Percentiles rank a stretch among this genome's conserved stretches.
These are phyloP conservation scores for Endocalyx cinctus DNA, from an alignment of 2,329 filamentous ascomycete species.

Conservation along the genomic window DNA sequence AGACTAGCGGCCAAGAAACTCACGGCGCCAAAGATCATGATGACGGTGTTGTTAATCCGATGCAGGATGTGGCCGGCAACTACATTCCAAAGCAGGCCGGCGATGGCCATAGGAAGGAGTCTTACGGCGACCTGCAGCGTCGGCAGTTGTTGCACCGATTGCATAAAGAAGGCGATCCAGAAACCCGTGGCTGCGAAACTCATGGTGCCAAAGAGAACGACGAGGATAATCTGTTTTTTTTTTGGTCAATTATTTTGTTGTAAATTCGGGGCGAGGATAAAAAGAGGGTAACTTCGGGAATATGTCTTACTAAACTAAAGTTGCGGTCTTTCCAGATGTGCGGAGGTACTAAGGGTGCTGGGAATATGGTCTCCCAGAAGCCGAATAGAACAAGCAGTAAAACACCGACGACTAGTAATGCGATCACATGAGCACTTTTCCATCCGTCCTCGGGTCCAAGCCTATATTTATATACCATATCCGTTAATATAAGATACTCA, in stretches of 20 bases:
- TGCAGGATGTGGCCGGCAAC: constrained; percentile 59
- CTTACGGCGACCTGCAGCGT: constrained; percentile 58
- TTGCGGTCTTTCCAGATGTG: constrained; percentile 57
- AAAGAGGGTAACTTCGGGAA: constrained; percentile 1
- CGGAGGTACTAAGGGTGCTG: constrained; percentile 47
- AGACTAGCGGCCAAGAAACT: constrained; percentile 38
- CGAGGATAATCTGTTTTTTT: constrained; percentile 43
- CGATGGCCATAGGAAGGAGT: constrained; percentile 61
- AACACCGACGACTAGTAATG: constrained; percentile 56
- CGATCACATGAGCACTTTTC: constrained; percentile 58
- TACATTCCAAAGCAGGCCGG: constrained; percentile 59
- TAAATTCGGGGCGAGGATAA: constrained; percentile 1
- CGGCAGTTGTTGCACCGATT: constrained; percentile 47
- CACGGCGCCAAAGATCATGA: constrained; percentile 45
- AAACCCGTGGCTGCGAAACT: constrained; percentile 57
- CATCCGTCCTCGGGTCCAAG: constrained; percentile 57
- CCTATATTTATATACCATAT: constrained; percentile 19
- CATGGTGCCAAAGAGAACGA: constrained; percentile 57
- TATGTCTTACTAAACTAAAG: constrained; percentile 55
- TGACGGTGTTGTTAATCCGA: constrained; percentile 57
- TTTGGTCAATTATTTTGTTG: constrained; percentile 1
- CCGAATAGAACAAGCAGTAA: constrained; percentile 52
- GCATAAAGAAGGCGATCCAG: constrained; percentile 63
- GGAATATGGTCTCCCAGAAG: constrained; percentile 55
- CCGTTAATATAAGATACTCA: no score